Evolutionary conservation across 2,329 filamentous ascomycete species (phyloP), one percentile per base, ranked within the genome.

Genomic region (Pestalotiopsis sp.): DNA sequence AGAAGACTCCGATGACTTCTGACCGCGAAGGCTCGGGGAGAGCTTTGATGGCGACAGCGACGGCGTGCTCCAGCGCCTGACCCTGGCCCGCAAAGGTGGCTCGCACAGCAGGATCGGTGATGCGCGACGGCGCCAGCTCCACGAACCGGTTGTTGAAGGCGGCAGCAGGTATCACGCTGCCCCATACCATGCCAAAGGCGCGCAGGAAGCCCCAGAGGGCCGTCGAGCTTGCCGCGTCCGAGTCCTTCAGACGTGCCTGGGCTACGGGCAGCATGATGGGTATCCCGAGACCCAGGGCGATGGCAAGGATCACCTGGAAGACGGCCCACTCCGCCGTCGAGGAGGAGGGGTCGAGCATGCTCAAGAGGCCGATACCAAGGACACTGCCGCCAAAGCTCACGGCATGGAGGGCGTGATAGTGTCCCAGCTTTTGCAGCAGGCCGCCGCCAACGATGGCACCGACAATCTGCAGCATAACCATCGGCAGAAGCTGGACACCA

Each of bases 401-500:
- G 6, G 31, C 31, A 36, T 36, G 31, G 6, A 36, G 6, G 9
- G 7, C 31, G 7, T 36, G 31, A 9, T 36, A 36, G 7, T 36
- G 31, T 36, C 31, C 31, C 31, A 36, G 31, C 31, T 36, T 36
- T 36, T 36, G 13, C 56, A 58, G 13, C 6, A 20, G 4, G 4
- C 12, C 12, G 27, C 59, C 59, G 14, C 13, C 27, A 14, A 62
- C 9, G 17, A 62, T 14, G 36, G 23, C 68, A 25, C 57, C 64
- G 3, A 64, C 64, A 31, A 69, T 61, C 20, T 66, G 14, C 64
- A 27, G 27, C 17, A 69, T n/a, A 9, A 69, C 27, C 31, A 49
- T 63, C 1, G 72, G 66, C 70, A 80, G 72, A 12, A 79, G 60
- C 25, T 75, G 65, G 4, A 80, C 75, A 12, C 77, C 80, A 0